Evolutionary conservation across 1,284 basidiomycete genomes (phyloP).

Genomic region (Sphagnurus paluster): DNA sequence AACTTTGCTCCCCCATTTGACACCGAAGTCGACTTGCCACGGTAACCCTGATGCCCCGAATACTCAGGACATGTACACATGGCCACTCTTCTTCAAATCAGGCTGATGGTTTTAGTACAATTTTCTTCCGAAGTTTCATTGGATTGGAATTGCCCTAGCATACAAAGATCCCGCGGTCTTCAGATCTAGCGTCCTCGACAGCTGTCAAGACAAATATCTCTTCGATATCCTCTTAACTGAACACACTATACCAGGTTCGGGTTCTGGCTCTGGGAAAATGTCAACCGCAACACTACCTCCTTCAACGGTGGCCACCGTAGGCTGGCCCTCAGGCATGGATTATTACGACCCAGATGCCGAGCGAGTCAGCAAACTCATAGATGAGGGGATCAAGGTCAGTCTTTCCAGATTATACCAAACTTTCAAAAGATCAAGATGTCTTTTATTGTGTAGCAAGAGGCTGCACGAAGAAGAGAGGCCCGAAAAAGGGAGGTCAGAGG

Average conservation of each 20-base stretch:
- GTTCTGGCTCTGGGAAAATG: not conserved
- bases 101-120: conserved; percentile 5
- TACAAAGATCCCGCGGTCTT: too few relatives aligned
- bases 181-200: not conserved
- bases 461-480: conserved; percentile 41
- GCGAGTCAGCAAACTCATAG: conserved; percentile 58
- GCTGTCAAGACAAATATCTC: conserved; percentile 4
- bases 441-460: conserved; percentile 43
- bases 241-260: not conserved
- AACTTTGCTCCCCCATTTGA: conserved; percentile 2
- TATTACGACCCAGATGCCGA: conserved; percentile 42
- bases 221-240: not conserved
- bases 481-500: conserved; percentile 57
- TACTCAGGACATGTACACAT: conserved; percentile 5
- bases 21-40: conserved; percentile 3
- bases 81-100: conserved; percentile 1
- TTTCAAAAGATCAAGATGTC: not conserved
- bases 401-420: not conserved
- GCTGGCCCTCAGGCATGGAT: conserved; percentile 10
- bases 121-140: conserved; percentile 6
- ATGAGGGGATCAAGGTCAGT: conserved; percentile 56
- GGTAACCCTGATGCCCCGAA: conserved; percentile 3
- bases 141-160: too few relatives aligned
- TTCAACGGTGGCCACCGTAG: conserved; percentile 5
- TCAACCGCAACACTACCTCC: conserved; percentile 3